Base-by-base conservation (phyloP, 306 rosid genomes). In the Cucurbita pepo region DNA sequence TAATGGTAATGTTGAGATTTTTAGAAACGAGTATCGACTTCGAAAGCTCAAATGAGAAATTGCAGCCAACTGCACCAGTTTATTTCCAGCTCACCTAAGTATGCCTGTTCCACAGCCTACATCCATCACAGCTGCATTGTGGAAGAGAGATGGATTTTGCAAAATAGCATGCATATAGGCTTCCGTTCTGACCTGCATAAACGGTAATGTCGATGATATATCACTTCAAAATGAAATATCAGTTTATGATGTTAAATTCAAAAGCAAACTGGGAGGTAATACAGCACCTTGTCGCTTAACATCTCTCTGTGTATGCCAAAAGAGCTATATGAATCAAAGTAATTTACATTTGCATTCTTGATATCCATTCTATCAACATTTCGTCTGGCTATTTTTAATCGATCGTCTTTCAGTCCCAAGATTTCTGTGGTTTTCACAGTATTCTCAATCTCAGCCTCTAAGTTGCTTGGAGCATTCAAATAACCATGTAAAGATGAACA, bases 81-180 rank as follows among this genome's bases (percentile, higher is more conserved):
- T 64, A 41, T 41, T 44, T 61, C 40, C 63, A 73, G 80, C 87
- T 86, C 78, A 94, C 98, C 98, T 94, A 40, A 94, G 91, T 55
- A 94, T 87, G 76, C 95, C 92, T 71, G 97, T 91, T 79, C 99
- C 97, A 76, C 97, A 94, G 60, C 99, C 99, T 37, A 94, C 95
- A 76, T 94, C 96, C 92, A 94, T 80, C 71, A 94, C 96, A 7
- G 88, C 85, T 30, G 95, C 92, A 71, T 86, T 83, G 22, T 81
- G 85, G 64, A 91, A 67, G 44, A 94, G 91, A 77, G 96, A 91
- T 8, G 95, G 97, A 55, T 94, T 94, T 78, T 86, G 74, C 79
- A 87, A 81, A 74, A 94, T 85, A 75, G 95, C 92, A 73, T 91
- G 85, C 63, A 91, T 84, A 77, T 94, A 94, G 71, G 97, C 95